Conservation (phyloP, 192 early-diverging fungal genomes). For the Coemansia pectinata region DNA sequence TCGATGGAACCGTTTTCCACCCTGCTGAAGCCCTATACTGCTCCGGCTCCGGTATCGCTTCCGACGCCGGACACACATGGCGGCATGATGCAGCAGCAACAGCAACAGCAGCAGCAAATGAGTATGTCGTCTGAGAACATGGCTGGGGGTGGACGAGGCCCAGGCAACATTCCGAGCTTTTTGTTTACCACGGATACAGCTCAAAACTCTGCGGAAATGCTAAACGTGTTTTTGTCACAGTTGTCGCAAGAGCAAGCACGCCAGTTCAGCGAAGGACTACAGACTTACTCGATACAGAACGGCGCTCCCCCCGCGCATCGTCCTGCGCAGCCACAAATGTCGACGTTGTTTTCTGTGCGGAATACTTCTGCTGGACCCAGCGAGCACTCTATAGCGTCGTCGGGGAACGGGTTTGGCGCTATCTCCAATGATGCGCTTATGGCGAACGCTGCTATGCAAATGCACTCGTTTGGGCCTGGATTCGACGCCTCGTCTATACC, state of each 20-base stretch:
- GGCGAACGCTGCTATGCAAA: slow-evolving; percentile 32
- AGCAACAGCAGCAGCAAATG: too few relatives aligned
- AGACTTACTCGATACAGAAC: slow-evolving; percentile 41
- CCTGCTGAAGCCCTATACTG: slow-evolving; percentile 34
- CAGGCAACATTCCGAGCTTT: slow-evolving; percentile 18
- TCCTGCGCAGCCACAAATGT: background rate
- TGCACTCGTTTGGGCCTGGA: slow-evolving; percentile 21
- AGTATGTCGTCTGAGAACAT: background rate
- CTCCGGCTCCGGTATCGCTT: background rate
- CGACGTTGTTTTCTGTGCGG: background rate
- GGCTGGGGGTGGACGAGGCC: background rate
- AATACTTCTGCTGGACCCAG: background rate
- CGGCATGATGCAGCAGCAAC: slow-evolving; percentile 8
- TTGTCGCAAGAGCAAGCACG: slow-evolving; percentile 44
- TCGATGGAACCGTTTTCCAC: slow-evolving; percentile 16
- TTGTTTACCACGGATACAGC: slow-evolving; percentile 40
- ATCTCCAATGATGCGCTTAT: slow-evolving; percentile 7
- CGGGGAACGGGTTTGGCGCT: background rate
- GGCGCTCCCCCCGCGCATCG: background rate
- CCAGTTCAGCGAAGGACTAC: slow-evolving; percentile 46
- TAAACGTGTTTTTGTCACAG: slow-evolving; percentile 50
- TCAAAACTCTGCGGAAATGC: slow-evolving; percentile 47
- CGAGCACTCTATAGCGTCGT: background rate
- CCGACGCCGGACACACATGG: background rate
- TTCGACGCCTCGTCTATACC: slow-evolving; percentile 13